Conservation (phyloP, 371 early-diverging fungal genomes). For the Mucor saturninus region DNA sequence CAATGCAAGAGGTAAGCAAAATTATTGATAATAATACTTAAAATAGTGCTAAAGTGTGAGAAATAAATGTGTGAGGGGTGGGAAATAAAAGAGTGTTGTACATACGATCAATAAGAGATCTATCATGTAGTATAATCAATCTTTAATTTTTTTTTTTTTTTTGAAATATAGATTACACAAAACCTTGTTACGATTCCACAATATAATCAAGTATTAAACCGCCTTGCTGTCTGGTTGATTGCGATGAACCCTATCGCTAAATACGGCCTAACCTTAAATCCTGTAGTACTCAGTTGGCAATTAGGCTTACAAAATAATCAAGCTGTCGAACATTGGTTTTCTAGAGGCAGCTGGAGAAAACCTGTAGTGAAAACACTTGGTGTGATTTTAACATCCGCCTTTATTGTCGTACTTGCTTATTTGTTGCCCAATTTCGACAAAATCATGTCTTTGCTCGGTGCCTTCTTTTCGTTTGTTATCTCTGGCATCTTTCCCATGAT, state of each 20-base stretch:
- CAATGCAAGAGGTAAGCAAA: conserved; percentile 61
- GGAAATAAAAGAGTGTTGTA: neutral
- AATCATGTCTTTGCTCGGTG: conserved; percentile 69
- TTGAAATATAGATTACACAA: conserved; percentile 62
- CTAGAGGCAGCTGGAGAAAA: conserved; percentile 31
- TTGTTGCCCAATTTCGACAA: conserved; percentile 64
- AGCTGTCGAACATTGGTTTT: conserved; percentile 26
- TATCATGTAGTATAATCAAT: neutral
- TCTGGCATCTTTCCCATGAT: conserved; percentile 63
- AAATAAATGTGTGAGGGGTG: neutral
- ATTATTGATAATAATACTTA: neutral
- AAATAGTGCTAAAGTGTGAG: neutral
- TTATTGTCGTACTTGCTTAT: conserved; percentile 56
- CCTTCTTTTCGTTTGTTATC: conserved; percentile 61
- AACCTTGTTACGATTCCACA: conserved; percentile 65
- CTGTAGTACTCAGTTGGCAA: conserved; percentile 64
- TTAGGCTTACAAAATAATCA: conserved; percentile 35
- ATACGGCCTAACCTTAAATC: conserved; percentile 66
- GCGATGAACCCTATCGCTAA: conserved; percentile 76
- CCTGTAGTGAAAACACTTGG: conserved; percentile 26
- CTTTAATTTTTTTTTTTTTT: neutral
- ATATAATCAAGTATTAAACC: conserved; percentile 60
- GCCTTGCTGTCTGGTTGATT: conserved; percentile 63
- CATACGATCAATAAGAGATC: neutral
- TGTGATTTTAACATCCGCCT: conserved; percentile 30